phyloP scores from a whole-genome alignment of 169 alveolate genomes.

The Besnoitia besnoiti region DNA sequence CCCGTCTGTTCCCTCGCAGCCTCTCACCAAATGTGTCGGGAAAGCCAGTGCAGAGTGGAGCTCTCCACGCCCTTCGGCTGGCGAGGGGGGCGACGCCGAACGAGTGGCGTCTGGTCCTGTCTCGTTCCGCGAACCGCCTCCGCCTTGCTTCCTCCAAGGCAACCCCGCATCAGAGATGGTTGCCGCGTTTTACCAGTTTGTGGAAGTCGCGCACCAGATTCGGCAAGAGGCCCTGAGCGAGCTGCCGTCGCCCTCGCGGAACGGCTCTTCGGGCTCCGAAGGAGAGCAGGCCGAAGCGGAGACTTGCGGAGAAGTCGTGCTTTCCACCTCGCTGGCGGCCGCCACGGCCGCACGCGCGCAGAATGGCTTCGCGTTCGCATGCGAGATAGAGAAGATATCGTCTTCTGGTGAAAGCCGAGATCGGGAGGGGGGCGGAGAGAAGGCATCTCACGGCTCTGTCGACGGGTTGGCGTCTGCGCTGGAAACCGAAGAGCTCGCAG shows the following conservation, averaged over 20 bases:
- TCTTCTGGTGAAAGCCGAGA: no score
- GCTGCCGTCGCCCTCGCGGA: neutral
- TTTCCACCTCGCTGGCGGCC: no score
- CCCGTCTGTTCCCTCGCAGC: neutral
- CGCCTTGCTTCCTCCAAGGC: neutral
- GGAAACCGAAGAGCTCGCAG: conserved; percentile 60
- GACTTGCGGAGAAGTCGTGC: neutral
- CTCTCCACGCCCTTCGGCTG: no score
- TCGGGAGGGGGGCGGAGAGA: no score
- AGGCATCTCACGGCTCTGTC: neutral
- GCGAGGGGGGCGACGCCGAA: no score
- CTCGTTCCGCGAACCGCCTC: neutral
- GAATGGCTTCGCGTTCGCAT: no score
- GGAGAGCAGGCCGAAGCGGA: neutral
- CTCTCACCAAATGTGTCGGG: neutral
- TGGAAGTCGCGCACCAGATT: neutral
- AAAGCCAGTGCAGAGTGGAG: neutral
- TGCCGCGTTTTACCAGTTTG: neutral
- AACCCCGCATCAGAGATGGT: neutral
- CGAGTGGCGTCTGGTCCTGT: no score
- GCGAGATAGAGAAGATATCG: no score
- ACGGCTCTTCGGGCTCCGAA: neutral
- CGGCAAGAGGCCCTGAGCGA: neutral
- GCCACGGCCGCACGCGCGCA: no score
- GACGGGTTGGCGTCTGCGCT: neutral